Evolutionary conservation across 2,329 filamentous ascomycete genomes (phyloP).

Genomic region (Aurifilum marmelostoma): DNA sequence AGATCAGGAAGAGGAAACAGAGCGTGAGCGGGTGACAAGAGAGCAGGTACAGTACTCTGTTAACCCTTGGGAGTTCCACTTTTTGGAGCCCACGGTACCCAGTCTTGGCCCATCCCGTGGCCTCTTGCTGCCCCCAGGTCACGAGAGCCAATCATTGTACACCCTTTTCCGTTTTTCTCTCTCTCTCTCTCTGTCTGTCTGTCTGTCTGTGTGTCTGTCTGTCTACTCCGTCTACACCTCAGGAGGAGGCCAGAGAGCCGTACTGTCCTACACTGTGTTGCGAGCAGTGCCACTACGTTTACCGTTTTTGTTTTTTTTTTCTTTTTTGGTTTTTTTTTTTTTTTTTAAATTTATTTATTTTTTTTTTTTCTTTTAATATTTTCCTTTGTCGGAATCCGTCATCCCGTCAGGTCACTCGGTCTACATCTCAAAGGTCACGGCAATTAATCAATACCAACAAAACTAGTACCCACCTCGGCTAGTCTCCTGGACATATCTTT

Average conservation of each 20-base stretch:
- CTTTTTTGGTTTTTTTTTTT: background rate
- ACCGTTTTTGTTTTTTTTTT: too few relatives aligned
- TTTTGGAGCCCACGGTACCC: constrained; percentile 21
- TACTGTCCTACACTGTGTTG: constrained; percentile 22
- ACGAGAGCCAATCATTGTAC: constrained; percentile 31
- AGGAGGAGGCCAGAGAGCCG: constrained; percentile 9
- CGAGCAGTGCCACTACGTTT: background rate
- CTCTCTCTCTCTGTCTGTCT: too few relatives aligned
- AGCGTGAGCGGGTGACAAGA: background rate
- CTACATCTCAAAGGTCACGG: background rate
- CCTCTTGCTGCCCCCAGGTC: constrained; percentile 21
- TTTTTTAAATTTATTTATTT: background rate
- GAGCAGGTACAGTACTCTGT: background rate
- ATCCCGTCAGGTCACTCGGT: background rate
- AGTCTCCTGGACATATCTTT: constrained; percentile 10
- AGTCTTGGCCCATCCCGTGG: constrained; percentile 29
- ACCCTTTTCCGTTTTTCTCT: constrained; percentile 16
- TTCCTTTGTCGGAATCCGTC: background rate
- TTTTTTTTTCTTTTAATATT: background rate
- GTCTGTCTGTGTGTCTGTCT: too few relatives aligned
- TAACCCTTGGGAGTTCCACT: constrained; percentile 17
- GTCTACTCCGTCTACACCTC: background rate
- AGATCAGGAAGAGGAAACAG: background rate
- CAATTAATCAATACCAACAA: background rate
- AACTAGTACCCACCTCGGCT: constrained; percentile 15